Percentiles rank a stretch among this genome's conserved stretches.
Evolutionary conservation across 2,329 filamentous ascomycete genomes (phyloP).

Genomic region (Diplodia scrobiculata): DNA sequence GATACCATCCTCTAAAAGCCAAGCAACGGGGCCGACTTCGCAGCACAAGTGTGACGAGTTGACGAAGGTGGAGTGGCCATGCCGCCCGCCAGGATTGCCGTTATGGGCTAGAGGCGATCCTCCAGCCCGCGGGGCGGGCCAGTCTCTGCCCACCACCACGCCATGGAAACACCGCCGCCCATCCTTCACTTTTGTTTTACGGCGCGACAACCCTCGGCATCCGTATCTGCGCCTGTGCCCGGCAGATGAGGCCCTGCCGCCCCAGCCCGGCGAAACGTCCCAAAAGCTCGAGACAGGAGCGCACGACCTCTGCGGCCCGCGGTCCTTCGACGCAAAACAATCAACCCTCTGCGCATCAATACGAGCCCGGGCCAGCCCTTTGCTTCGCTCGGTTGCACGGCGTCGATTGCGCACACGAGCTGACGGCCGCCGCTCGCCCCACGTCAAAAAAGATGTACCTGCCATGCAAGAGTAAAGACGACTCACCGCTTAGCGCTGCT

Average conservation of each 20-base stretch:
- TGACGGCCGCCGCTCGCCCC: slow-evolving; percentile 5
- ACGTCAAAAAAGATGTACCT: background rate
- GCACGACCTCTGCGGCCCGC: background rate
- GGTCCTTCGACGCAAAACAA: slow-evolving; percentile 8
- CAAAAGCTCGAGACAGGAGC: background rate
- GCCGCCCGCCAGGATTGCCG: background rate
- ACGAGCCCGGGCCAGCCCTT: too few species aligned
- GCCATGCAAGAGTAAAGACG: background rate
- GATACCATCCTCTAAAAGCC: background rate
- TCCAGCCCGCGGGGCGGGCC: background rate
- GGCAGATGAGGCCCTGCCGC: background rate
- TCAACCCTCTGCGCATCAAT: background rate
- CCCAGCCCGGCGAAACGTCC: background rate
- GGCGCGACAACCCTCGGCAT: background rate
- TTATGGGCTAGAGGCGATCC: slow-evolving; percentile 6
- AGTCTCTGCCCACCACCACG: slow-evolving; percentile 19
- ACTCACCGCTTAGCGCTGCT: background rate
- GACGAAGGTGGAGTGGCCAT: background rate
- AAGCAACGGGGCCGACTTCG: background rate
- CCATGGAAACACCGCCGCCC: background rate
- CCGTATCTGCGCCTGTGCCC: slow-evolving; percentile 20
- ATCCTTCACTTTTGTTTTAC: background rate
- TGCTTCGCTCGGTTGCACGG: background rate
- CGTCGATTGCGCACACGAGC: background rate
- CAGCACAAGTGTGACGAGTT: background rate